Conservation (phyloP, 306 rosid genomes). For the Trifolium subterraneum region DNA sequence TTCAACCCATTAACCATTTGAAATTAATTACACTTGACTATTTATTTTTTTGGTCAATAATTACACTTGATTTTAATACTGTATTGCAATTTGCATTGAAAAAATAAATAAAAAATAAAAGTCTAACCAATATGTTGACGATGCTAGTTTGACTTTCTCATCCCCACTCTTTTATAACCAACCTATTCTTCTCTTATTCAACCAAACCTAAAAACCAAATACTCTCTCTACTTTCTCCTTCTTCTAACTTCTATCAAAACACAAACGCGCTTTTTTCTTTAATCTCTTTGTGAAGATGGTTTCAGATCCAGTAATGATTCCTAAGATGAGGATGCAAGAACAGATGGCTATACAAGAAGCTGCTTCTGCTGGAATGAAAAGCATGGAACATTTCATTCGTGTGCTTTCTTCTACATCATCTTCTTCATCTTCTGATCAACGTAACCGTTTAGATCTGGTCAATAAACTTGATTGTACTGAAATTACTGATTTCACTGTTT, state of each 20-base stretch:
- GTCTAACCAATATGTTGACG: constrained; percentile 57
- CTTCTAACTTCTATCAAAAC: not conserved
- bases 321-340: constrained; percentile 48
- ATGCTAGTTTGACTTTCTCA: constrained; percentile 61
- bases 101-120: constrained; percentile 6
- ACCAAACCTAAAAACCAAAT: constrained; percentile 3
- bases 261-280: not conserved
- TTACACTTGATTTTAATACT: not conserved
- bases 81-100: constrained; percentile 20
- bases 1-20: too few relatives aligned
- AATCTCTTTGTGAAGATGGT: constrained; percentile 42
- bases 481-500: constrained; percentile 77
- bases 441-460: not conserved
- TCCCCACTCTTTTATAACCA: constrained; percentile 48
- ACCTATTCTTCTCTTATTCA: constrained; percentile 11
- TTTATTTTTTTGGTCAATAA: too few relatives aligned
- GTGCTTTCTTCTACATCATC: constrained; percentile 50
- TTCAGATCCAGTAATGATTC: constrained; percentile 46
- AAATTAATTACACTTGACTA: too few relatives aligned
- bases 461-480: constrained; percentile 56
- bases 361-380: constrained; percentile 69
- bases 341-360: constrained; percentile 72
- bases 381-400: constrained; percentile 73
- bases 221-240: not conserved
- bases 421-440: constrained; percentile 17